Evolutionary conservation across 495 filamentous ascomycete genomes (phyloP).

Genomic region (Corynascus novoguineensis): DNA sequence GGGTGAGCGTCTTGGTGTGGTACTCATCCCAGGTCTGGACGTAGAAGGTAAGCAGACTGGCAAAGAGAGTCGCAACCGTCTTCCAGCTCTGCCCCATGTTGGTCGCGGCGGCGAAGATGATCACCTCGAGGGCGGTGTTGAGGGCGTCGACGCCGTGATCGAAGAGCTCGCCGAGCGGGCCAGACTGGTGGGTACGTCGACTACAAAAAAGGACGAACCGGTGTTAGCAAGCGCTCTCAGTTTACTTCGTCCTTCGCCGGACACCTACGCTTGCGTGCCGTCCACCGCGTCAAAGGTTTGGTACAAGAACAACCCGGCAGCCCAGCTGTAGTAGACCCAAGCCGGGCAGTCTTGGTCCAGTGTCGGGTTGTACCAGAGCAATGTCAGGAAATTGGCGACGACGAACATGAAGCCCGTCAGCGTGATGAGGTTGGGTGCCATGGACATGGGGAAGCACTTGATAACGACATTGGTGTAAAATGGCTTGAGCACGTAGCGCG

Average conservation of each 20-base stretch:
- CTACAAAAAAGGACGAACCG: slow-evolving; percentile 36
- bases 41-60: slow-evolving; percentile 75
- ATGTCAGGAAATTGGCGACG: slow-evolving; percentile 81
- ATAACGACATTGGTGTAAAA: slow-evolving; percentile 96
- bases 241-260: background rate
- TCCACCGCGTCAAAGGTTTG: slow-evolving; percentile 98
- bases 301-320: slow-evolving; percentile 86
- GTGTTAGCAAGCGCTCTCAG: slow-evolving; percentile 1
- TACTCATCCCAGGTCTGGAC: slow-evolving; percentile 99
- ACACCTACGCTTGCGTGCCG: slow-evolving; percentile 78
- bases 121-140: slow-evolving; percentile 88
- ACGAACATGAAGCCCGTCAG: slow-evolving; percentile 88
- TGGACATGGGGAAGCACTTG: slow-evolving; percentile 85
- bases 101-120: slow-evolving; percentile 85
- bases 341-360: slow-evolving; percentile 87
- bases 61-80: slow-evolving; percentile 80
- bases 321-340: slow-evolving; percentile 93
- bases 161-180: slow-evolving; percentile 91
- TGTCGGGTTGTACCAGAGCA: slow-evolving; percentile 94
- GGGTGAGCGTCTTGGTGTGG: slow-evolving; percentile 89
- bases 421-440: slow-evolving; percentile 86
- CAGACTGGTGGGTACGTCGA: slow-evolving; percentile 84
- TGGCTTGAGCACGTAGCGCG: slow-evolving; percentile 88
- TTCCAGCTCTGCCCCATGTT: slow-evolving; percentile 92
- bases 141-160: slow-evolving; percentile 97